Evolutionary conservation across 768 basidiomycete genomes (phyloP), one percentile per base, ranked within the genome.

Genomic region (Cystofilobasidium bisporidii): DNA sequence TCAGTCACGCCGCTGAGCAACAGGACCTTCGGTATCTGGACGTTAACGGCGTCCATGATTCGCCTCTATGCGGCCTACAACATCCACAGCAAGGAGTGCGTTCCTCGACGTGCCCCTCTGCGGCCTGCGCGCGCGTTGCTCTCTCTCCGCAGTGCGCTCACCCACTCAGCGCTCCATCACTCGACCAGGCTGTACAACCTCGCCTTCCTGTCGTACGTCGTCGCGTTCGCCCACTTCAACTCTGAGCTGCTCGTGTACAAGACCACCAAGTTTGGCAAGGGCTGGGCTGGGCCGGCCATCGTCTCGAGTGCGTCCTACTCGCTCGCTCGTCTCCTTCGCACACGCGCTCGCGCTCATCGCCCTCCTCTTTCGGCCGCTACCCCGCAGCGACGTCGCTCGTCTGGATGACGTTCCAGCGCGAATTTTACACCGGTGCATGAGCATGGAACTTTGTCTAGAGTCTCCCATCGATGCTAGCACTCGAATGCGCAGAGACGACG

Each of bases 1-100:
- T 28, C 77, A 94, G 94, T 99, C 15, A 92, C 90, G 10, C 77
- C 81, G 22, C 81, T 98, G 24, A 89, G 93, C 71, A 87, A 89
- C 43, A 83, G 94, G 56, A 89, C 91, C 6, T 96, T 96, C 75
- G 93, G 83, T 0, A 82, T 84, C 1, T 99, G 94, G 94, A 97
- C 93, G 0, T 76, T 94, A 61, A 86, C 87, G 6, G 84, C 90
- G 11, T 89, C 88, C 28, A 79, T 87, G 56, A 85, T 98, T 59
- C 85, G 94, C 41, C 79, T 81, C 58, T 92, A 92, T 72, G 89
- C 91, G 15, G 91, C 94, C 9, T 97, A 92, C 78, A 81, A 97
- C 75, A 88, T 97, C 71, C 79, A 85, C 67, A 81, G 85, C 74
- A 89, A 89, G 78, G 79, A 82, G 94, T 93, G 74, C 71, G 86